Conservation (phyloP, 805 yeast species). For the Komagataella mondaviorum region DNA sequence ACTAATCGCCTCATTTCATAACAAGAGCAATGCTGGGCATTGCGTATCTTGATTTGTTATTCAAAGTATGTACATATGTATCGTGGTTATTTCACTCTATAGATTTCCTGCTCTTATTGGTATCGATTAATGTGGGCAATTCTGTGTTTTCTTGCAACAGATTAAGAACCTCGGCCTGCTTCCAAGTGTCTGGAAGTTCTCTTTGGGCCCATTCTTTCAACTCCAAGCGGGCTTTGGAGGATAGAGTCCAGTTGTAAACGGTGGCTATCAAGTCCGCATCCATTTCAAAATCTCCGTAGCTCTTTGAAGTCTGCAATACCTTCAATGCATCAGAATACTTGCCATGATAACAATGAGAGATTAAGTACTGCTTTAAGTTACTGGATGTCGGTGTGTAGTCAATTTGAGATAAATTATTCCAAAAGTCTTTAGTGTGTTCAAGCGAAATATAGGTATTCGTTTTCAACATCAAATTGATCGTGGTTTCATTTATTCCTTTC, state of each 20-base stretch:
- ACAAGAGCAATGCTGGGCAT: constrained; percentile 16
- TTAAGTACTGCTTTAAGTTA: constrained; percentile 44
- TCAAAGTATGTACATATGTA: background rate
- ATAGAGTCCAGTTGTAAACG: constrained; percentile 32
- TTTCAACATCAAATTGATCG: constrained; percentile 54
- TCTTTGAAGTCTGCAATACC: constrained; percentile 31
- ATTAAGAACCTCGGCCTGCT: constrained; percentile 15
- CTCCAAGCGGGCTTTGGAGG: constrained; percentile 18
- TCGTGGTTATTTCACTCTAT: background rate
- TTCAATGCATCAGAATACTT: constrained; percentile 40
- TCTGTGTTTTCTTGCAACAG: constrained; percentile 17
- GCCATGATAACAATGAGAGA: constrained; percentile 62
- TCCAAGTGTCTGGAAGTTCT: constrained; percentile 23
- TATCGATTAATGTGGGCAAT: constrained; percentile 16
- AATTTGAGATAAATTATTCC: constrained; percentile 43
- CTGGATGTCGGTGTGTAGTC: constrained; percentile 37
- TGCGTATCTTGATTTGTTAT: background rate
- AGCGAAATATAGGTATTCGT: constrained; percentile 40
- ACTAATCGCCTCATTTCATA: constrained; percentile 26
- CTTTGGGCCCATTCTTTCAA: constrained; percentile 25
- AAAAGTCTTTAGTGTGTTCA: constrained; percentile 43
- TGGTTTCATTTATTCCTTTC: constrained; percentile 46
- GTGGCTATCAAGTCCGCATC: constrained; percentile 30
- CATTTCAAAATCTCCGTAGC: constrained; percentile 24
- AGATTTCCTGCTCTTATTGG: background rate